Evolutionary conservation across 2,329 filamentous ascomycete species (phyloP).

Genomic region (Talaromyces sp.): DNA sequence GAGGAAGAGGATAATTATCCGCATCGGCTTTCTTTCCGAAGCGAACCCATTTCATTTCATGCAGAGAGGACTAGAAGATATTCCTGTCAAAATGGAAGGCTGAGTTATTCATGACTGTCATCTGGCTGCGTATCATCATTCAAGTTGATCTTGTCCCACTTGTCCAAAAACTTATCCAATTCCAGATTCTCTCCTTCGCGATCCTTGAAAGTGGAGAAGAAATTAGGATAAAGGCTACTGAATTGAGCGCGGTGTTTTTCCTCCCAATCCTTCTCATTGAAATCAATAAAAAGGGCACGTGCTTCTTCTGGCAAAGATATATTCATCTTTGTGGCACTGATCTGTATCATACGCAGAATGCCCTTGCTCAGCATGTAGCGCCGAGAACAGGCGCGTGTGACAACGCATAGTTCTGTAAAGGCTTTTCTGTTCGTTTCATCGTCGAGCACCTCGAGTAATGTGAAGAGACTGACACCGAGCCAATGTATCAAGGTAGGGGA

Average conservation of each 20-base stretch:
- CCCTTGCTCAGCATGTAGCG: slow-evolving; percentile 4
- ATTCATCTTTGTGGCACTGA: slow-evolving; percentile 3
- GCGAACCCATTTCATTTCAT: neutral
- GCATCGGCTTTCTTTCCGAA: slow-evolving; percentile 13
- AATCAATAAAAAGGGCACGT: slow-evolving; percentile 2
- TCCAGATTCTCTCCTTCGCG: neutral
- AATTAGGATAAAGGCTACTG: slow-evolving; percentile 2
- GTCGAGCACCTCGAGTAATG: neutral
- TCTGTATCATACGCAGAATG: slow-evolving; percentile 3
- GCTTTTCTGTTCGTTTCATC: neutral
- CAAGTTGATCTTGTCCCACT: slow-evolving; percentile 5
- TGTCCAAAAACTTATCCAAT: slow-evolving; percentile 1
- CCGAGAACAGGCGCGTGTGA: neutral
- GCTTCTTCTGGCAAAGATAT: slow-evolving; percentile 4
- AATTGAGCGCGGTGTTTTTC: neutral
- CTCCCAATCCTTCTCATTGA: slow-evolving; percentile 3
- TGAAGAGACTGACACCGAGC: neutral
- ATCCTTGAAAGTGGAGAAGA: neutral
- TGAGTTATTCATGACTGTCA: neutral
- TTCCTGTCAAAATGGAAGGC: neutral
- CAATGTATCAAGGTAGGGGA: slow-evolving; percentile 2
- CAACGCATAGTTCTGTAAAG: neutral
- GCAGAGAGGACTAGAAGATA: neutral
- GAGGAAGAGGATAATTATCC: slow-evolving; percentile 6
- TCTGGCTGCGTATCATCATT: neutral